Percentiles rank a stretch among this genome's conserved stretches.
Conservation (phyloP, 768 basidiomycete genomes). For the Trametes punicea region DNA sequence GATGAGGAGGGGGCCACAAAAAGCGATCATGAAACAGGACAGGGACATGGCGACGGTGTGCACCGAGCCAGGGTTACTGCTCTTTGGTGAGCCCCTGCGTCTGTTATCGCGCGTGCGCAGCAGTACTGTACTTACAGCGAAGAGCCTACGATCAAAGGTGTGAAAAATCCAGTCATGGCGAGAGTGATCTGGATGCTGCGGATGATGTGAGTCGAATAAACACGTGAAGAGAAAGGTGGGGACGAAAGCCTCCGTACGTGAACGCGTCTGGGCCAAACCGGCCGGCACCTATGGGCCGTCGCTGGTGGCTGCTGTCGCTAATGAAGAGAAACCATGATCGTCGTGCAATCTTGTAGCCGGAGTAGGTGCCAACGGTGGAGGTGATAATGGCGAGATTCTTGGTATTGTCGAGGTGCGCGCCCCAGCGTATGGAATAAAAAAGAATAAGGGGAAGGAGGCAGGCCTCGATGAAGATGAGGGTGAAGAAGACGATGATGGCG, state of each 20-base stretch:
- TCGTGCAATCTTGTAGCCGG: conserved; percentile 29
- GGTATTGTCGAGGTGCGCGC: conserved; percentile 28
- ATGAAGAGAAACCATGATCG: conserved; percentile 29
- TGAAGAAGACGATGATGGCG: conserved; percentile 27
- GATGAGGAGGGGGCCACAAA: conserved; percentile 29
- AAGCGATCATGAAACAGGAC: conserved; percentile 28
- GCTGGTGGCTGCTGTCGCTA: conserved; percentile 21
- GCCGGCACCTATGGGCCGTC: conserved; percentile 29
- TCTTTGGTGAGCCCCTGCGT: too few species aligned
- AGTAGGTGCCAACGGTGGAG: conserved; percentile 29
- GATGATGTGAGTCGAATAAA: neutral
- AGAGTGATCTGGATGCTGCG: conserved; percentile 22
- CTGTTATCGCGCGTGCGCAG: too few species aligned
- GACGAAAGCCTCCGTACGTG: too few species aligned
- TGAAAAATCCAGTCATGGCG: conserved; percentile 28
- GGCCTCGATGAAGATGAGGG: conserved; percentile 30
- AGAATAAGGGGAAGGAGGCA: conserved; percentile 31
- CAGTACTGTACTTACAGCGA: conserved; percentile 28
- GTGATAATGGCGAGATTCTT: conserved; percentile 34
- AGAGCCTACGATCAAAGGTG: conserved; percentile 30
- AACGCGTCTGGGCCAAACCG: conserved; percentile 30
- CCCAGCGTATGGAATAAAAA: conserved; percentile 31
- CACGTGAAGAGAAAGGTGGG: neutral
- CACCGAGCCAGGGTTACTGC: conserved; percentile 17
- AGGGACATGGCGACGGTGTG: conserved; percentile 30